Evolutionary conservation across 768 basidiomycete genomes (phyloP), one percentile per base, ranked within the genome.

Genomic region (Russula sp.): DNA sequence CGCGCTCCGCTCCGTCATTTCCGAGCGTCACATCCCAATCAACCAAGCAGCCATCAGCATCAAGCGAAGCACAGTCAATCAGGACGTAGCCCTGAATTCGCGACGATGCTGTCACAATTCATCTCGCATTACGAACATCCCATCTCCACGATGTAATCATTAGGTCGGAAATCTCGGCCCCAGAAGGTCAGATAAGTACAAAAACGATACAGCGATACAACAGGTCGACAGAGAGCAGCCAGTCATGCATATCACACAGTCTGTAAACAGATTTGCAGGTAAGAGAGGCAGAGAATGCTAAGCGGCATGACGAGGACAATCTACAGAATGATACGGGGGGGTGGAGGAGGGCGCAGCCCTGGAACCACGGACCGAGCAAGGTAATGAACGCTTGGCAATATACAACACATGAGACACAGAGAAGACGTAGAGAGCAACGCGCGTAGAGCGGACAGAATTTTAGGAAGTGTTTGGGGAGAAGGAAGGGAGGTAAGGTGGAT

Each of bases 221-320:
- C 27, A 51, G 49, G 45, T 64, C 53, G 54, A 64, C 40, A 50
- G 34, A 55, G 54, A 60, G 54, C 20, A 56, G 47, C 47, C 35
- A 45, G 32, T 55, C 20, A 63, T 64, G 63, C 60, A 64, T 64
- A 45, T 64, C 63, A 64, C 63, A 64, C 58, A 51, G 57, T 64
- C 40, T 54, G 63, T 56, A 49, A 59, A 49, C 55, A 60, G 58
- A 54, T 49, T 60, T 64, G 63, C 59, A 51, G 31, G 54, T 18
- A 44, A 42, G 51, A 35, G 42, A 42, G 45, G n/a, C 45, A 22
- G 16, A 34, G 37, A 13, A 37, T 8, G 54, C 20, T 27, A 53
- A 59, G 58, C 42, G 10, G 54, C 48, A 56, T 47, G 54, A 55
- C 40, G 27, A 54, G 31, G 54, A 44, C 6, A 31, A 58, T 63